Base-by-base conservation (phyloP, 495 filamentous ascomycete species). In the Aspergillus haitiensis region DNA sequence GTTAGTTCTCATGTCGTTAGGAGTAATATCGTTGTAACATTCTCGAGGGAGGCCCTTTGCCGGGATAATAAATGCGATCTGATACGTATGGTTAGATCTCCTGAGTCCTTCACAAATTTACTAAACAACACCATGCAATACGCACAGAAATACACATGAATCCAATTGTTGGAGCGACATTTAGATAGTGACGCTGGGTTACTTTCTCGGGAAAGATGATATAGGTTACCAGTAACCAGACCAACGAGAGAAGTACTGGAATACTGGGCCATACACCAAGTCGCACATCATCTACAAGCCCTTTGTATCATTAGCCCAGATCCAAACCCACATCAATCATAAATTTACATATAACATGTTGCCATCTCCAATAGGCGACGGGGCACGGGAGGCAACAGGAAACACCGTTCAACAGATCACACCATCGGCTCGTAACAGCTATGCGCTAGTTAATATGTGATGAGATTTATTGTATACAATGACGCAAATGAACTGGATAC, bases 331-430 rank as follows among this genome's bases (percentile, higher is more conserved):
- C 36, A 12, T n/a, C 15, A 33, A 12, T 35, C 33, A 7, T 36
- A 39, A 32, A 39, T 6, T 39, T 39, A 54, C 51, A 54, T 54
- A 39, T 54, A 15, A 54, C 51, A 54, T 54, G 31, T 5, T 35
- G 33, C 51, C 51, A 54, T 2, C 51, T 36, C 7, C 33, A 54
- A 40, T 37, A 39, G 32, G 32, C 36, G 15, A 13, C 15, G 5
- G 51, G 51, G 21, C 51, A 54, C n/a, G 51, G 51, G 6, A 54
- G 51, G n/a, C 51, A 54, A 34, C 51, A 54, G 11, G 51, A 54
- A 39, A 39, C 51, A 7, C 34, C 51, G 9, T 18, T 34, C 32
- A 35, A 54, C 33, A 12, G 15, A 9, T 54, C 51, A 54, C 51
- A 54, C 51, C 51, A 54, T 37, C 51, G 51, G 16, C 51, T 39